Evolutionary conservation across 495 filamentous ascomycete species (phyloP).

Genomic region (Penicillium soppii): DNA sequence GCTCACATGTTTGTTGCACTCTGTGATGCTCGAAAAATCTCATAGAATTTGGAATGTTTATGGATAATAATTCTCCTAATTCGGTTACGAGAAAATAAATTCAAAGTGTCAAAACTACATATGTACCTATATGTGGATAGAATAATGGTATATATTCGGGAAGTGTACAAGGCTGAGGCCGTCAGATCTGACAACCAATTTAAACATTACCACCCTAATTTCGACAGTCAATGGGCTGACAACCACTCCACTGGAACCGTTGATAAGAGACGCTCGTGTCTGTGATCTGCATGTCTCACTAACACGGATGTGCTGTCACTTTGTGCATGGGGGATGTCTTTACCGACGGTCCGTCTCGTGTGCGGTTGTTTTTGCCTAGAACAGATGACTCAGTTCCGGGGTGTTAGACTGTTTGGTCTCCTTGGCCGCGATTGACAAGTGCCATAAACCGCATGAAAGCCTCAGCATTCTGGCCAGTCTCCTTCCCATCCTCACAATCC

Average conservation of each 20-base stretch:
- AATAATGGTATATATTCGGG: neutral
- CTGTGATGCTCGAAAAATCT: too few species aligned
- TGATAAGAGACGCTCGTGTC: neutral
- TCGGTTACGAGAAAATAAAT: too few species aligned
- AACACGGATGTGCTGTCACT: neutral
- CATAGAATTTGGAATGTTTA: too few species aligned
- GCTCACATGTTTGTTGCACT: too few species aligned
- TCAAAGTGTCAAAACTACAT: too few species aligned
- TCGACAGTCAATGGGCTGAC: neutral
- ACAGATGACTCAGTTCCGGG: slow-evolving; percentile 1
- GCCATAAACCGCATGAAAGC: slow-evolving; percentile 42
- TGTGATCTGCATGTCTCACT: slow-evolving; percentile 4
- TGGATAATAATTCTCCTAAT: too few species aligned
- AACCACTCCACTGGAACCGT: neutral
- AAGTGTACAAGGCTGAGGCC: neutral
- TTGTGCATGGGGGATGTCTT: neutral
- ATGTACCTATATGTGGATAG: too few species aligned
- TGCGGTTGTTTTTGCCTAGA: neutral
- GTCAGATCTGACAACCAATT: slow-evolving; percentile 6
- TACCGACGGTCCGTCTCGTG: neutral
- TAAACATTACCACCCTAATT: neutral
- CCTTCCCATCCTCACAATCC: slow-evolving; percentile 37
- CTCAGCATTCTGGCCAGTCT: slow-evolving; percentile 34
- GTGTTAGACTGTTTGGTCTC: neutral
- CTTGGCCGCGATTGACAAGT: slow-evolving; percentile 32